Conservation (phyloP, 768 basidiomycete species). For the Panus rudis region DNA sequence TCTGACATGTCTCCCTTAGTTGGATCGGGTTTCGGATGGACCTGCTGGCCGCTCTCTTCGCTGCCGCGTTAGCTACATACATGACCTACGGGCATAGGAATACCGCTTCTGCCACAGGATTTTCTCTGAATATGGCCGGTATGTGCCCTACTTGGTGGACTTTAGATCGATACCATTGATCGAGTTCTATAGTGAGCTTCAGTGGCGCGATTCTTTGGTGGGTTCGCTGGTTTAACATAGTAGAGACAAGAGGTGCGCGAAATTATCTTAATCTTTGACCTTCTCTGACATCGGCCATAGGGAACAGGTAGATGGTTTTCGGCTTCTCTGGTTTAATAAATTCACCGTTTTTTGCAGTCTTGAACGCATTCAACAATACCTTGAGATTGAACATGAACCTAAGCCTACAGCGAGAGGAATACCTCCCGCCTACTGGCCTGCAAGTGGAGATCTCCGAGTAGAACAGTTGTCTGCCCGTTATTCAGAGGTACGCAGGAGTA, state of each 20-base stretch:
- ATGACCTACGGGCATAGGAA: conserved; percentile 37
- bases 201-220: conserved; percentile 45
- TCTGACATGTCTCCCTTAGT: conserved; percentile 16
- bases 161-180: neutral
- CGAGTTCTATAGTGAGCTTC: conserved; percentile 35
- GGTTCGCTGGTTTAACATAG: conserved; percentile 35
- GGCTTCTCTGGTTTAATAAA: conserved; percentile 3
- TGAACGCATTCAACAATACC: conserved; percentile 46
- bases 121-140: conserved; percentile 36
- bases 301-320: conserved; percentile 6
- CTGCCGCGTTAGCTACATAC: conserved; percentile 41
- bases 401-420: conserved; percentile 29
- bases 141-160: too few species aligned
- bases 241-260: conserved; percentile 36
- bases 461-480: conserved; percentile 46
- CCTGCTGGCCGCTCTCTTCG: conserved; percentile 39
- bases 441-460: conserved; percentile 43
- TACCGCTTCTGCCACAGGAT: conserved; percentile 33
- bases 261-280: too few species aligned
- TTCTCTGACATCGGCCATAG: too few species aligned
- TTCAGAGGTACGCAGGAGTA: conserved; percentile 22
- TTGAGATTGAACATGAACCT: conserved; percentile 48
- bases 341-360: conserved; percentile 28
- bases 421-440: conserved; percentile 62
- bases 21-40: conserved; percentile 53